Conservation (phyloP, 2,329 filamentous ascomycete species). For the Periconia digitata region DNA sequence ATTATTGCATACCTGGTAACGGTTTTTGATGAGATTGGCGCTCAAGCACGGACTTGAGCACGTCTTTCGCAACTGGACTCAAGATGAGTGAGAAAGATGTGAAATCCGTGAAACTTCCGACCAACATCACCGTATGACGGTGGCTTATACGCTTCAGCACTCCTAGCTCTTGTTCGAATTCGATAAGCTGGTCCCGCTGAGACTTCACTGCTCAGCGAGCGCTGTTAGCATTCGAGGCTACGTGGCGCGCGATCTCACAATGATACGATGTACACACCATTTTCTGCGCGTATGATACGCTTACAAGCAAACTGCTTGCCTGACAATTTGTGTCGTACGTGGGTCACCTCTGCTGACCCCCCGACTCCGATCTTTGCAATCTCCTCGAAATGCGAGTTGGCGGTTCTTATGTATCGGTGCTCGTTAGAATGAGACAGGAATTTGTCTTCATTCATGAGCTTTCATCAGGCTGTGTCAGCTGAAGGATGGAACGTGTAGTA, state of each 20-base stretch:
- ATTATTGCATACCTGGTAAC: not conserved
- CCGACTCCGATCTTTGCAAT: conserved; percentile 14
- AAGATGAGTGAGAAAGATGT: conserved; percentile 20
- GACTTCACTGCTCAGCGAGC: conserved; percentile 17
- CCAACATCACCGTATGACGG: conserved; percentile 16
- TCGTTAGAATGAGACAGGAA: conserved; percentile 8
- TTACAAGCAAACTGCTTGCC: conserved; percentile 18
- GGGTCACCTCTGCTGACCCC: conserved; percentile 17
- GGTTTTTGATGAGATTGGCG: conserved; percentile 15
- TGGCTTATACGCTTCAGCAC: conserved; percentile 17
- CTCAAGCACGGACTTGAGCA: conserved; percentile 22
- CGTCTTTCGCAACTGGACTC: conserved; percentile 20
- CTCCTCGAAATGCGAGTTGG: conserved; percentile 15
- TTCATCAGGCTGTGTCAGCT: not conserved
- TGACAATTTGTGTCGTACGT: conserved; percentile 17
- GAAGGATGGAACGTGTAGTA: conserved; percentile 1
- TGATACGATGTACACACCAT: not conserved
- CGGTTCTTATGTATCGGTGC: conserved; percentile 14
- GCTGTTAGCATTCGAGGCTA: too few relatives aligned
- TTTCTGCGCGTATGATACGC: conserved; percentile 11
- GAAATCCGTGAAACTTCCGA: conserved; percentile 18
- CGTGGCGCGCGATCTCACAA: too few relatives aligned
- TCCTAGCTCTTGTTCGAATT: conserved; percentile 16
- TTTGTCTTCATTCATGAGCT: conserved; percentile 20
- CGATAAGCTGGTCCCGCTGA: conserved; percentile 15